Evolutionary conservation across 768 basidiomycete genomes (phyloP).

Genomic region (Dentipellis fragilis): DNA sequence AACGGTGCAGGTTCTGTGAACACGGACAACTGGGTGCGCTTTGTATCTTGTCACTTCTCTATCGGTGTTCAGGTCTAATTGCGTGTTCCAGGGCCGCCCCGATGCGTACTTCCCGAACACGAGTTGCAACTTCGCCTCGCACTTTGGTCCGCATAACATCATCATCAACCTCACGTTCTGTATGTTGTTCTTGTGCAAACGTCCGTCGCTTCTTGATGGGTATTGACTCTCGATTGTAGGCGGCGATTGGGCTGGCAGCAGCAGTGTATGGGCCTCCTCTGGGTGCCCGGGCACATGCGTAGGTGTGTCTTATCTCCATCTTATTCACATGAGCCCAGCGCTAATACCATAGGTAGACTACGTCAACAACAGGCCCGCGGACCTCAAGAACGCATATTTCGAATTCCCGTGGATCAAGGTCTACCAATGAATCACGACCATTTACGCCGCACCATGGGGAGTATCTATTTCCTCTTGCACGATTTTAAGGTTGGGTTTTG

Average conservation of each 20-base stretch:
- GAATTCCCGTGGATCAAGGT: constrained; percentile 11
- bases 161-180: constrained; percentile 18
- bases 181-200: not conserved
- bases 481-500: no score
- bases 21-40: constrained; percentile 14
- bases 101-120: constrained; percentile 17
- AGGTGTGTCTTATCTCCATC: constrained; percentile 5
- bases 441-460: not conserved
- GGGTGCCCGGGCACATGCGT: constrained; percentile 13
- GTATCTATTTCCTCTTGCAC: not conserved
- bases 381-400: constrained; percentile 7
- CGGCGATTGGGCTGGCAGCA: constrained; percentile 14
- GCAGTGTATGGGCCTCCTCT: constrained; percentile 6
- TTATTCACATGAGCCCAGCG: not conserved
- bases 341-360: not conserved
- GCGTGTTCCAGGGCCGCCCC: constrained; percentile 11
- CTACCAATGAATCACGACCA: constrained; percentile 1
- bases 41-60: not conserved
- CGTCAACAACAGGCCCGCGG: constrained; percentile 8
- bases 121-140: constrained; percentile 25
- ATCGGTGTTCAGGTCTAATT: no score
- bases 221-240: not conserved
- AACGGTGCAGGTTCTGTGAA: constrained; percentile 12
- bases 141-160: constrained; percentile 17
- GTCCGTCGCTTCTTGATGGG: no score